Evolutionary conservation across 352 stramenopile species (phyloP).

Genomic region (Globisporangium barbulae): DNA sequence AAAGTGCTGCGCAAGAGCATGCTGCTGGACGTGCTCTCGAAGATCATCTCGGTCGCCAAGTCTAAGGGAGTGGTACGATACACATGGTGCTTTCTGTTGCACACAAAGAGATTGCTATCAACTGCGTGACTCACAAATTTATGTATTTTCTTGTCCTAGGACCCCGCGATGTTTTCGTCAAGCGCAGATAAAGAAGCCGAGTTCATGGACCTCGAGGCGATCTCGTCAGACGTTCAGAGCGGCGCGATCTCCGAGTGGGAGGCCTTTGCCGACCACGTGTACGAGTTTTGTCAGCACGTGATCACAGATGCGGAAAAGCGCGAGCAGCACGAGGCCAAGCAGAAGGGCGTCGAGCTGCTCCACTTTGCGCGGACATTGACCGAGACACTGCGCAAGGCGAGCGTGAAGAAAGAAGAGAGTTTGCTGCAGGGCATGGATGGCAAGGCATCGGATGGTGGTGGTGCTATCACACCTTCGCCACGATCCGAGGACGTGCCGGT

Average conservation of each 20-base stretch:
- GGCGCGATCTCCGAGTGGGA: slow-evolving; percentile 58
- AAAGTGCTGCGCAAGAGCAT: slow-evolving; percentile 54
- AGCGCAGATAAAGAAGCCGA: background rate
- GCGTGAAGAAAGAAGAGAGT: slow-evolving; percentile 58
- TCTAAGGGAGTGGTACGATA: slow-evolving; percentile 53
- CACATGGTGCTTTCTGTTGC: background rate
- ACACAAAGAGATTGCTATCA: background rate
- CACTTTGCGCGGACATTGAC: slow-evolving; percentile 73
- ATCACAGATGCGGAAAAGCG: slow-evolving; percentile 54
- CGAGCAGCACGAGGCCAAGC: slow-evolving; percentile 49
- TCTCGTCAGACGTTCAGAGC: slow-evolving; percentile 33
- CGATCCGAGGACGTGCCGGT: background rate
- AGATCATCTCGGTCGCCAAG: slow-evolving; percentile 76
- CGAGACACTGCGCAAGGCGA: slow-evolving; percentile 67
- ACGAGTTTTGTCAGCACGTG: slow-evolving; percentile 71
- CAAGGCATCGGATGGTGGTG: slow-evolving; percentile 3
- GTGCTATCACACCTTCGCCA: slow-evolving; percentile 3
- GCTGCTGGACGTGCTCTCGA: slow-evolving; percentile 77
- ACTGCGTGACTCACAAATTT: background rate
- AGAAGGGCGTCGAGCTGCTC: slow-evolving; percentile 72
- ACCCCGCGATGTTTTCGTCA: slow-evolving; percentile 52
- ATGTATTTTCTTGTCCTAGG: slow-evolving; percentile 9
- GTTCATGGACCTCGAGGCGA: slow-evolving; percentile 54
- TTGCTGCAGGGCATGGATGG: slow-evolving; percentile 42
- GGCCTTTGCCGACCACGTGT: slow-evolving; percentile 65